phyloP scores from a whole-genome alignment of 2,329 filamentous ascomycete genomes.

The Colletotrichum simmondsii region DNA sequence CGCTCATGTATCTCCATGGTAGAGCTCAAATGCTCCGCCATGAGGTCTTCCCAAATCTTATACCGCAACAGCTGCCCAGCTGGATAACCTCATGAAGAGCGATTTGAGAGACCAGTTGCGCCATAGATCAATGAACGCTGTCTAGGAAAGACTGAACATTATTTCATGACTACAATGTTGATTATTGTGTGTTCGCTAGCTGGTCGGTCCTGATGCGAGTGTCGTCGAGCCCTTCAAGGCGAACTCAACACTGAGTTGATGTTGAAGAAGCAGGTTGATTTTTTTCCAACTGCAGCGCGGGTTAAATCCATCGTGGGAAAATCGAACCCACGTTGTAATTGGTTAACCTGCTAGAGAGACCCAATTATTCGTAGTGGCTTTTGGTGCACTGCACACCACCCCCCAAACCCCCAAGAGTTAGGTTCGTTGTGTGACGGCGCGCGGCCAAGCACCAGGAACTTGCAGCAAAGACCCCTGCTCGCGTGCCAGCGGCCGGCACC shows the following conservation, averaged over 20 bases:
- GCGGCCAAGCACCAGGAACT: slow-evolving; percentile 1
- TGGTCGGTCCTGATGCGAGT: not conserved
- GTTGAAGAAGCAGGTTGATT: not conserved
- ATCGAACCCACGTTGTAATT: not conserved
- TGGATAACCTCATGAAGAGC: too few relatives aligned
- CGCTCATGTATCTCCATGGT: too few relatives aligned
- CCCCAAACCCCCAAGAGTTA: not conserved
- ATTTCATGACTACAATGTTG: not conserved
- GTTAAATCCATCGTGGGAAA: slow-evolving; percentile 20
- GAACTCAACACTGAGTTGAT: not conserved
- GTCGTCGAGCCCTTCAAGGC: not conserved
- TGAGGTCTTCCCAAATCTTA: too few relatives aligned
- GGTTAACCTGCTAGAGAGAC: not conserved
- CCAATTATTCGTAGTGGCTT: not conserved
- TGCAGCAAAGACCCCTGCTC: slow-evolving; percentile 20
- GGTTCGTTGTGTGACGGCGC: slow-evolving; percentile 18
- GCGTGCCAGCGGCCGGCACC: slow-evolving; percentile 25
- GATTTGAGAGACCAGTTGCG: not conserved
- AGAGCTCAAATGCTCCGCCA: too few relatives aligned
- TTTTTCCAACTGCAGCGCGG: slow-evolving; percentile 2
- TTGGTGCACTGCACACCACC: not conserved
- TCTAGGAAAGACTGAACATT: not conserved
- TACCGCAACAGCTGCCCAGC: too few relatives aligned
- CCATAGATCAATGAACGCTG: not conserved
- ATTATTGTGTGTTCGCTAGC: not conserved